phyloP scores from a whole-genome alignment of 768 basidiomycete genomes.

The Psilocybe cyanescens region DNA sequence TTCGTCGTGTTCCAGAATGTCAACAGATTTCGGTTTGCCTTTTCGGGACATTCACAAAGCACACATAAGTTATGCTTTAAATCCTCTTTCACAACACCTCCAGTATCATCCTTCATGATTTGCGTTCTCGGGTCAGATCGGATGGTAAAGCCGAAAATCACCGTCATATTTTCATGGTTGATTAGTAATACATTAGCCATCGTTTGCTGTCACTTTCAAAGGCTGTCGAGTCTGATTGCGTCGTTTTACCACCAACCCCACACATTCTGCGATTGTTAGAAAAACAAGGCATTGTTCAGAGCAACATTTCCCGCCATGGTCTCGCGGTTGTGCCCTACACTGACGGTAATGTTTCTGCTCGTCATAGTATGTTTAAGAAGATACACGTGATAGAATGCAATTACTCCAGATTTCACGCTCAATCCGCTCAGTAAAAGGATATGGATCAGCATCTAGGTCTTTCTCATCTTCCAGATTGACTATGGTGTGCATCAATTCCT shows the following conservation, averaged over 20 bases:
- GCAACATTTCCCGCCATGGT: slow-evolving; percentile 16
- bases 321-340: slow-evolving; percentile 20
- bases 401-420: slow-evolving; percentile 29
- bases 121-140: neutral
- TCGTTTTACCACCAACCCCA: neutral
- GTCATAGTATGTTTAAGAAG: slow-evolving; percentile 1
- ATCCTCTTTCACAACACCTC: no score
- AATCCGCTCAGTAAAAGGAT: slow-evolving; percentile 15
- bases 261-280: neutral
- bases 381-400: slow-evolving; percentile 35
- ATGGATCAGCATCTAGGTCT: slow-evolving; percentile 24
- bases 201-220: neutral
- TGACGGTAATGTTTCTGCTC: slow-evolving; percentile 11
- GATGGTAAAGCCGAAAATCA: slow-evolving; percentile 1
- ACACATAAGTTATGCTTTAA: no score
- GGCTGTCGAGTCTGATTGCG: neutral
- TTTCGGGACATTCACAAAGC: no score
- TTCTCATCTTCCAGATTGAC: slow-evolving; percentile 34
- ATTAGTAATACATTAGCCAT: neutral
- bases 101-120: no score
- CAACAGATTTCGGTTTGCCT: no score
- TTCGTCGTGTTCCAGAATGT: no score
- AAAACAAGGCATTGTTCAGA: neutral
- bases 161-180: neutral
- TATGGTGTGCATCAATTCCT: slow-evolving; percentile 29